phyloP scores from a whole-genome alignment of 306 rosid genomes.

The Mimosa bimucronata region DNA sequence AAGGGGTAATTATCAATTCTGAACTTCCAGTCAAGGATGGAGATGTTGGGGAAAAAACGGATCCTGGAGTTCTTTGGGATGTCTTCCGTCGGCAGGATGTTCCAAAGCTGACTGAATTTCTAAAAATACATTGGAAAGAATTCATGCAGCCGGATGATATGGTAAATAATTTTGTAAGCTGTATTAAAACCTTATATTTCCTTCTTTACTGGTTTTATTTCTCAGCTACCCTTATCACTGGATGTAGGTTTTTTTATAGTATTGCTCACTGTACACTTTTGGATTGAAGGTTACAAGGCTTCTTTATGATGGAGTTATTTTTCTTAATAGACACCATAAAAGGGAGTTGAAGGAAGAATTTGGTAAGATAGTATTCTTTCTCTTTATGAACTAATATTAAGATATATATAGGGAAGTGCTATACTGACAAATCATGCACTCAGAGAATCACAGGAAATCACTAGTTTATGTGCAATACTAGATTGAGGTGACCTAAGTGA shows the following conservation, averaged over 20 bases:
- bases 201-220: conserved; percentile 10
- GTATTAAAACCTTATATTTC: background rate
- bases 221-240: background rate
- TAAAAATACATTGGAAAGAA: conserved; percentile 67
- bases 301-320: conserved; percentile 72
- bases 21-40: conserved; percentile 48
- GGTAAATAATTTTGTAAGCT: conserved; percentile 57
- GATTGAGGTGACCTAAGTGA: conserved; percentile 1
- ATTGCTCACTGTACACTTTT: conserved; percentile 42
- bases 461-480: background rate
- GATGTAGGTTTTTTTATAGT: conserved; percentile 36
- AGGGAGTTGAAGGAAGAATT: conserved; percentile 84
- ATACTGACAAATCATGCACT: conserved; percentile 9
- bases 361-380: conserved; percentile 56
- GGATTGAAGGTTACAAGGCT: conserved; percentile 64
- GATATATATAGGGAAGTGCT: conserved; percentile 33
- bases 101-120: conserved; percentile 72
- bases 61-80: conserved; percentile 84
- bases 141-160: conserved; percentile 52
- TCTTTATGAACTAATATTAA: conserved; percentile 34
- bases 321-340: conserved; percentile 76
- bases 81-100: conserved; percentile 79
- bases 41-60: conserved; percentile 49
- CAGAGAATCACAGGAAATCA: conserved; percentile 18
- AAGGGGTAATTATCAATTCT: conserved; percentile 41